A percentile compares a stretch with the other conserved stretches of the same genome.
These are phyloP conservation scores for Plantago ovata DNA, from an alignment of 257 asterid species.

Conservation along the genomic window DNA sequence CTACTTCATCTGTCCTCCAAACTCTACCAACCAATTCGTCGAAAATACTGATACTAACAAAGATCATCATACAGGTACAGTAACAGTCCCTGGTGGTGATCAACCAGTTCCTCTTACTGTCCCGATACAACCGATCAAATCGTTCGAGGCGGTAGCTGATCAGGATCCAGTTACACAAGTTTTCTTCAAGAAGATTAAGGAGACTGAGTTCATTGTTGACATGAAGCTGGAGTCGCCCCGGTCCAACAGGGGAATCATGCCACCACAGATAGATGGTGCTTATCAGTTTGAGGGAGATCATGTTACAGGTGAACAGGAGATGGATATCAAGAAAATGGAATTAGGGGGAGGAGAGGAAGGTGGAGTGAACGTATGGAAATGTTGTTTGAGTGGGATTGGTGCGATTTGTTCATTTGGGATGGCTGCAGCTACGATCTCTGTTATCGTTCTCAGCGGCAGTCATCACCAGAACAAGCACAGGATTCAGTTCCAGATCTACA, in stretches of 20 bases:
- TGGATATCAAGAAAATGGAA: slow-evolving; percentile 20
- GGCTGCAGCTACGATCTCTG: slow-evolving; percentile 62
- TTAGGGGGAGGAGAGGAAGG: slow-evolving; percentile 29
- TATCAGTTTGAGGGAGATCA: slow-evolving; percentile 36
- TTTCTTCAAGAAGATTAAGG: slow-evolving; percentile 71
- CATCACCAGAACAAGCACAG: slow-evolving; percentile 29
- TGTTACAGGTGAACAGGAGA: slow-evolving; percentile 17
- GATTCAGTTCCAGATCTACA: slow-evolving; percentile 50
- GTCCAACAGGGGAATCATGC: slow-evolving; percentile 29
- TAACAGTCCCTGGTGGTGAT: too few relatives aligned
- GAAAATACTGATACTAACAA: slow-evolving; percentile 7
- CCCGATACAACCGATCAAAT: too few relatives aligned
- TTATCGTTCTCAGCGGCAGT: slow-evolving; percentile 44
- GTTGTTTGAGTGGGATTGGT: slow-evolving; percentile 65
- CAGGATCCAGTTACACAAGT: slow-evolving; percentile 62
- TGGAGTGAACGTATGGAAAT: slow-evolving; percentile 46
- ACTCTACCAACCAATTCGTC: slow-evolving; percentile 31
- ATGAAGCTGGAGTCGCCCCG: slow-evolving; percentile 69
- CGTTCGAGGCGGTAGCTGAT: slow-evolving; percentile 13
- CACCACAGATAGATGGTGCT: slow-evolving; percentile 27
- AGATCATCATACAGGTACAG: too few relatives aligned
- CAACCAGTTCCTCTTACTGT: too few relatives aligned
- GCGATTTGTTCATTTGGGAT: slow-evolving; percentile 74
- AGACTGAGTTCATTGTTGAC: slow-evolving; percentile 57
- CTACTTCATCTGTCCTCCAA: slow-evolving; percentile 48